Evolutionary conservation across 2,329 filamentous ascomycete species (phyloP).

Genomic region (Fragosphaeria purpurea): DNA sequence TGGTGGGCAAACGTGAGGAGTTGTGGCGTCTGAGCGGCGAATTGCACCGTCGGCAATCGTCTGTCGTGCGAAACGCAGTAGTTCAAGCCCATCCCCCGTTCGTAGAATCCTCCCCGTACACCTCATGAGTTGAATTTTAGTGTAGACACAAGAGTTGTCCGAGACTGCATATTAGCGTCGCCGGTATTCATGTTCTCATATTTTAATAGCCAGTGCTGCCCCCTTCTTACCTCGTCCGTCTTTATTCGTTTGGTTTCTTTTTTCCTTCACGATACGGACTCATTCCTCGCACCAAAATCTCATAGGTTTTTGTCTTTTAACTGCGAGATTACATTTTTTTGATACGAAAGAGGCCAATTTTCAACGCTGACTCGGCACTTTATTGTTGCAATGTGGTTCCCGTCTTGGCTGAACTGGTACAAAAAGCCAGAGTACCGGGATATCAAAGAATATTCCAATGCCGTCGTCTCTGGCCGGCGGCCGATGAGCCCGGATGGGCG

Average conservation of each 20-base stretch:
- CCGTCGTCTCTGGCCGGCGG: slow-evolving; percentile 25
- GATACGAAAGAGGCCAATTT: too few species aligned
- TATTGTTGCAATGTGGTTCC: slow-evolving; percentile 15
- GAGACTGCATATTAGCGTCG: not conserved
- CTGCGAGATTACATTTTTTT: too few species aligned
- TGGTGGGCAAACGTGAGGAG: not conserved
- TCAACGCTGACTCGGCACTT: too few species aligned
- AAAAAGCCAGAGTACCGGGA: slow-evolving; percentile 40
- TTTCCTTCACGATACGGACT: not conserved
- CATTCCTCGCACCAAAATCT: too few species aligned
- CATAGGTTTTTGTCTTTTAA: too few species aligned
- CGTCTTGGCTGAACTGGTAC: slow-evolving; percentile 35
- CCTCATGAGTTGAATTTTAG: too few species aligned
- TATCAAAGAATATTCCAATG: slow-evolving; percentile 33
- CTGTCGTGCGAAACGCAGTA: not conserved
- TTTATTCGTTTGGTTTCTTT: not conserved
- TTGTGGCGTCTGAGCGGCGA: not conserved
- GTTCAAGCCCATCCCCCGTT: too few species aligned
- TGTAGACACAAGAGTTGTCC: too few species aligned
- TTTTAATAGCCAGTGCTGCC: not conserved
- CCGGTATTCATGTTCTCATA: not conserved
- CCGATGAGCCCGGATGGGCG: slow-evolving; percentile 26
- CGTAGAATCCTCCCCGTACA: not conserved
- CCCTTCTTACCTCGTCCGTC: not conserved
- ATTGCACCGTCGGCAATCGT: not conserved